Base-by-base conservation (phyloP, 2,329 filamentous ascomycete species). In the Penicillium capsulatum region DNA sequence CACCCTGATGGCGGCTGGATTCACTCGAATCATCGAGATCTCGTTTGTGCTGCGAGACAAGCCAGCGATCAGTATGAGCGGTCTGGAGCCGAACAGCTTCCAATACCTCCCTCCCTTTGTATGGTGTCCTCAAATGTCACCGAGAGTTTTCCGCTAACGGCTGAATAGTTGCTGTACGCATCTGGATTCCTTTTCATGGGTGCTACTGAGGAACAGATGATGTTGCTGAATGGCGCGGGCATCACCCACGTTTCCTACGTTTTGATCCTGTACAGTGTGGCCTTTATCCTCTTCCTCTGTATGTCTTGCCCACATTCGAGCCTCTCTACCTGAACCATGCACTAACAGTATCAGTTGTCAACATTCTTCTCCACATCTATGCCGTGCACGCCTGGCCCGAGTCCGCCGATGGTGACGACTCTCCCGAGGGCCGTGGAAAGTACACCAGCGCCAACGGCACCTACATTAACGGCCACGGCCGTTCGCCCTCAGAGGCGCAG, bases 141-240 rank as follows among this genome's bases (percentile, higher is more conserved):
- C n/a, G n/a, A n/a, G n/a, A n/a, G n/a, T n/a, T n/a, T n/a, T n/a
- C n/a, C n/a, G n/a, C n/a, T n/a, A n/a, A n/a, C n/a, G n/a, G n/a
- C n/a, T n/a, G n/a, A n/a, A 48, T 56, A 94, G 89, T 76, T 97
- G 28, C 77, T 98, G 17, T 94, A 86, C 58, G 89, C 90, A 4
- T 85, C 90, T 3, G 92, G 92, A 1, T 95, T 97, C 69, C 75
- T 98, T 28, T 98, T 98, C 70, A 94, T 97, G 89, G 86, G 88
- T 20, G 91, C 92, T 11, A 97, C 89, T 1, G 92, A 97, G 63
- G 90, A 98, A 68, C 92, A 97, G 67, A 95, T 97, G 86, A 59
- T 73, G 15, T 72, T 96, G 2, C 73, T 97, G 4, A 75, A 79
- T 28, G 72, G 79, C 27, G 84, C 86, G 0, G 76, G 81, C 43